Base-by-base conservation (phyloP, 1,139 yeast genomes). In the Geotrichum restrictum region DNA sequence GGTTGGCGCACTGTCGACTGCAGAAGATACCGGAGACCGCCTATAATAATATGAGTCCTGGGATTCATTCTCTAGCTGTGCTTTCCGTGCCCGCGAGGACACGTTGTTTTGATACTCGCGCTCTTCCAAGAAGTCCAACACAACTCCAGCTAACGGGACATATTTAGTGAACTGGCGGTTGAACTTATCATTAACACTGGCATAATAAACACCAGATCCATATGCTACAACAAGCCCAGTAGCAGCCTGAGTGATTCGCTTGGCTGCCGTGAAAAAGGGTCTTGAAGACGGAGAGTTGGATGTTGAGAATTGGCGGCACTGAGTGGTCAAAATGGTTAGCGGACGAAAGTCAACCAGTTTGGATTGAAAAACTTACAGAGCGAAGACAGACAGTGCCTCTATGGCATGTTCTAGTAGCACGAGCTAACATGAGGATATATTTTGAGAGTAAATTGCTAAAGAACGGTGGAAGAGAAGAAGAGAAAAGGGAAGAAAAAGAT, bases 101-200 rank as follows among this genome's bases (percentile, higher is more conserved):
- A 58, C 40, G 45, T 51, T 56, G 10, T 56, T 53, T 21, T 54
- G 57, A 48, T 61, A 59, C 36, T 57, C 57, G 13, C 62, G 58
- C 51, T 65, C 68, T 54, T 65, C 69, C 5, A 64, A 41, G 21
- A 48, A 53, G 45, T 64, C 68, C 38, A 64, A 55, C 24, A 62
- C 47, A 4, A 47, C 50, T 11, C 53, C 56, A 5, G 62, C 64
- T 21, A 60, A 48, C 11, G 68, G 68, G 14, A 61, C 57, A 48
- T 63, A 60, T 40, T 55, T 53, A 11, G 60, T 61, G 42, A 60
- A 59, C 5, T 22, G 31, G 18, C 44, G 43, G 40, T 51, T 48
- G 38, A 39, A 41, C 3, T 51, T 40, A 29, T 40, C 47, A 21
- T 46, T 27, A 19, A 41, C 44, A 7, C 52, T 39, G 10, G 54